A percentile compares a stretch with the other conserved stretches of the same genome.
Conservation (phyloP, 768 basidiomycete species). For the Paxillus involutus region DNA sequence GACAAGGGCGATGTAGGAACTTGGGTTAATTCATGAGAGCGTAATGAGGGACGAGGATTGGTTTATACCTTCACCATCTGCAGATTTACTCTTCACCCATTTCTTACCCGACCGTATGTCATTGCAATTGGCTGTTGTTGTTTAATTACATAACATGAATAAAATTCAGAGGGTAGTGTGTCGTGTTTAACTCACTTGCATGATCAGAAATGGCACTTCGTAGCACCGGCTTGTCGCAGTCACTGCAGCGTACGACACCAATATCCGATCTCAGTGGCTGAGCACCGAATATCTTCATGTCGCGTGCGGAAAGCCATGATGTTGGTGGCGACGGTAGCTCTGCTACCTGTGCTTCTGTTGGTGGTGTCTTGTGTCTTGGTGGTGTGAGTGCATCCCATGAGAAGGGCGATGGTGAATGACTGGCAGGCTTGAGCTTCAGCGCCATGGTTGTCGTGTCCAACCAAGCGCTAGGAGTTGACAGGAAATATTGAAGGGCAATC, state of each 20-base stretch:
- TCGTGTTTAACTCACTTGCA: conserved; percentile 48
- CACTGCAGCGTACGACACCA: conserved; percentile 67
- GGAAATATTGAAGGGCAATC: neutral
- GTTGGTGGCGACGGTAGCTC: conserved; percentile 72
- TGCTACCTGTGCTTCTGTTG: conserved; percentile 36
- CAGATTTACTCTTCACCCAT: conserved; percentile 51
- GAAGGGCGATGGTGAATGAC: conserved; percentile 53
- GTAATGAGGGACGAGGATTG: neutral
- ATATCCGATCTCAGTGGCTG: conserved; percentile 72
- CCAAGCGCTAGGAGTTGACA: neutral
- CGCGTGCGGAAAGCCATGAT: conserved; percentile 79
- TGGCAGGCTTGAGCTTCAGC: conserved; percentile 43
- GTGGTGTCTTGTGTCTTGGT: conserved; percentile 30
- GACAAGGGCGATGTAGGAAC: conserved; percentile 3
- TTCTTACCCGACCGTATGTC: conserved; percentile 58
- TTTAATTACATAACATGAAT: conserved; percentile 6
- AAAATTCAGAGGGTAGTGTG: neutral
- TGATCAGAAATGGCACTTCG: conserved; percentile 77
- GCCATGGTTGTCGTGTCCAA: conserved; percentile 31
- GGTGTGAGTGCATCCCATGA: conserved; percentile 53
- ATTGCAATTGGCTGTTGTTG: conserved; percentile 55
- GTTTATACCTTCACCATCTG: conserved; percentile 45
- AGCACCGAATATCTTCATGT: conserved; percentile 87
- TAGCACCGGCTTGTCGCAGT: conserved; percentile 81
- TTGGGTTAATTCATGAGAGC: conserved; percentile 5